Percentiles rank a stretch among this genome's conserved stretches.
Conservation (phyloP, 805 yeast genomes). For the Candida coquimbonensis region DNA sequence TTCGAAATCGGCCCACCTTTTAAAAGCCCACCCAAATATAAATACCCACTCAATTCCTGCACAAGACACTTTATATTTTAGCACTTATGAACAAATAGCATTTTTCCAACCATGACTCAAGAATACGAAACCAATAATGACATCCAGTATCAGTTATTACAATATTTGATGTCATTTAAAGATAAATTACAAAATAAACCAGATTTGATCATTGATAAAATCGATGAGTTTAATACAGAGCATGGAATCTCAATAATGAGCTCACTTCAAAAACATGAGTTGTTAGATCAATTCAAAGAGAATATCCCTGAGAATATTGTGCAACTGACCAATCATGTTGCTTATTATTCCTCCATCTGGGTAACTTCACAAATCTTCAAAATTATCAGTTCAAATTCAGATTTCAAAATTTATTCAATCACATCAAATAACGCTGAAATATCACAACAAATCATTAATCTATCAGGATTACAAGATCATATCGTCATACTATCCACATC, state of each 20-base stretch:
- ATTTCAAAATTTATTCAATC: constrained; percentile 16
- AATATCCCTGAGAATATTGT: constrained; percentile 13
- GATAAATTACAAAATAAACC: constrained; percentile 12
- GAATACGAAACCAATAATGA: background rate
- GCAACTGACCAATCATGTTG: constrained; percentile 18
- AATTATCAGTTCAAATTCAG: background rate
- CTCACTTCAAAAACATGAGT: constrained; percentile 3
- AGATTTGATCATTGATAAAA: constrained; percentile 8
- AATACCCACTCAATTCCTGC: background rate
- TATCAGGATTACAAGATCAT: constrained; percentile 15
- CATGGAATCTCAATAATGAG: constrained; percentile 4
- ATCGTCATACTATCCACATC: constrained; percentile 13
- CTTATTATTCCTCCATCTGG: constrained; percentile 13
- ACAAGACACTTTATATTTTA: background rate
- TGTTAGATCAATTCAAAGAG: constrained; percentile 4
- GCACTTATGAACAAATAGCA: background rate
- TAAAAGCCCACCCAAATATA: background rate
- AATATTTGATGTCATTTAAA: constrained; percentile 3
- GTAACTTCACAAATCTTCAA: constrained; percentile 13
- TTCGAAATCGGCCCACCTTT: background rate
- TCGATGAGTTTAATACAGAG: constrained; percentile 8
- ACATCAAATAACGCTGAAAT: constrained; percentile 8
- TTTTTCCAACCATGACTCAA: background rate
- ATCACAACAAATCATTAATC: constrained; percentile 10
- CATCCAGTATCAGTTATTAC: background rate